phyloP scores from a whole-genome alignment of 2,329 filamentous ascomycete genomes.

The Aspergillus melleus region DNA sequence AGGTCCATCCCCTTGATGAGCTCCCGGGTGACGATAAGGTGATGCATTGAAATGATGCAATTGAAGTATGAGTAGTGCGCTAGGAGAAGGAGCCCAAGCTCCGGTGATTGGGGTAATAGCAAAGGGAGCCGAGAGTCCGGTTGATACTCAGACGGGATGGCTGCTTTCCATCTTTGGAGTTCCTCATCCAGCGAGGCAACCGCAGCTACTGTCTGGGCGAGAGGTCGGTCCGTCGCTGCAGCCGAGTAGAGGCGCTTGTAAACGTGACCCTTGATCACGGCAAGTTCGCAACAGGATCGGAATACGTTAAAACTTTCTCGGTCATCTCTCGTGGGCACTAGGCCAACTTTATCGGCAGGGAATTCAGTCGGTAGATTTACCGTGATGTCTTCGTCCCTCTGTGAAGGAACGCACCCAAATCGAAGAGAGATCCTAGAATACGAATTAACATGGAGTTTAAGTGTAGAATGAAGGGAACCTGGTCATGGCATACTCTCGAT shows the following conservation, averaged over 20 bases:
- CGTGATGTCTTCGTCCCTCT: not conserved
- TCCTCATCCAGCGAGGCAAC: not conserved
- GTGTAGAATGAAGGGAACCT: not conserved
- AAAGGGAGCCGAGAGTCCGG: not conserved
- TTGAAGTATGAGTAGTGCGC: conserved; percentile 18
- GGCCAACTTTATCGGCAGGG: not conserved
- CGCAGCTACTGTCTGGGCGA: not conserved
- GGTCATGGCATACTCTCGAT: conserved; percentile 17
- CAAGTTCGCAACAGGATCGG: not conserved
- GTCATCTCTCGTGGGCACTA: not conserved
- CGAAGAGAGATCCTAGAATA: conserved; percentile 17
- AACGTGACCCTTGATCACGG: not conserved
- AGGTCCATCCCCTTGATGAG: conserved; percentile 8
- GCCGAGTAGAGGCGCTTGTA: not conserved
- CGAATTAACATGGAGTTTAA: not conserved
- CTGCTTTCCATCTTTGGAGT: not conserved
- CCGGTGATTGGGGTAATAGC: not conserved
- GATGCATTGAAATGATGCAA: conserved; percentile 20
- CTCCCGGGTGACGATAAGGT: conserved; percentile 7
- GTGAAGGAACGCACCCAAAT: conserved; percentile 5
- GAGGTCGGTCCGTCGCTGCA: not conserved
- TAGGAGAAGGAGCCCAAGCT: conserved; percentile 13
- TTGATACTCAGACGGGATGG: not conserved
- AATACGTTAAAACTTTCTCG: not conserved
- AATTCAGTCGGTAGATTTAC: not conserved